These are phyloP conservation scores for Lolium multiflorum DNA, from an alignment of 176 grass and related monocot species.

Conservation along the genomic window DNA sequence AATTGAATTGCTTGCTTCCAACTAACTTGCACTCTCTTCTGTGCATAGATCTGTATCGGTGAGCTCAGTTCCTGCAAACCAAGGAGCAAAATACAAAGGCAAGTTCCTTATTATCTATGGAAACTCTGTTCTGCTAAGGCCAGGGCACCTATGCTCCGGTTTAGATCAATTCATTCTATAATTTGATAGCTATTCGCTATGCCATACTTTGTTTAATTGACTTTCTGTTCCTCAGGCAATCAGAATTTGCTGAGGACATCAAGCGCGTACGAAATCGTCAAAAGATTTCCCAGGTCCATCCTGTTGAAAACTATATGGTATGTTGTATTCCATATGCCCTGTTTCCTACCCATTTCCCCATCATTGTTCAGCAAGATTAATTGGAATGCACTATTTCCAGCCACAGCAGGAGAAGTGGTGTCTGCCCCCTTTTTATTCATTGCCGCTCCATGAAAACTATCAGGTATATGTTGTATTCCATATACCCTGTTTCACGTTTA, in stretches of 20 bases:
- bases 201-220: too few species aligned
- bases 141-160: not conserved
- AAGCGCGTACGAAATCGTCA: not conserved
- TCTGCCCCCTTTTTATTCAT: not conserved
- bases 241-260: too few species aligned
- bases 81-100: not conserved
- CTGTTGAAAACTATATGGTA: slow-evolving; percentile 1
- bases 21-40: not conserved
- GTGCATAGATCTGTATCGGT: not conserved
- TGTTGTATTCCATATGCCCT: not conserved
- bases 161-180: not conserved
- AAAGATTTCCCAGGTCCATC: not conserved
- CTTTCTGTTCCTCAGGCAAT: too few species aligned
- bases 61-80: not conserved
- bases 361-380: not conserved
- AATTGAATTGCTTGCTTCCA: not conserved
- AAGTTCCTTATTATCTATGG: not conserved
- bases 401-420: not conserved
- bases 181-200: not conserved
- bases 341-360: not conserved
- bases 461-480: too few species aligned
- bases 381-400: not conserved
- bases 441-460: not conserved
- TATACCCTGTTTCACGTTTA: too few species aligned
- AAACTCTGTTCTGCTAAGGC: not conserved